Evolutionary conservation across 805 yeast genomes (phyloP).

Genomic region (Saturnispora sanitii): DNA sequence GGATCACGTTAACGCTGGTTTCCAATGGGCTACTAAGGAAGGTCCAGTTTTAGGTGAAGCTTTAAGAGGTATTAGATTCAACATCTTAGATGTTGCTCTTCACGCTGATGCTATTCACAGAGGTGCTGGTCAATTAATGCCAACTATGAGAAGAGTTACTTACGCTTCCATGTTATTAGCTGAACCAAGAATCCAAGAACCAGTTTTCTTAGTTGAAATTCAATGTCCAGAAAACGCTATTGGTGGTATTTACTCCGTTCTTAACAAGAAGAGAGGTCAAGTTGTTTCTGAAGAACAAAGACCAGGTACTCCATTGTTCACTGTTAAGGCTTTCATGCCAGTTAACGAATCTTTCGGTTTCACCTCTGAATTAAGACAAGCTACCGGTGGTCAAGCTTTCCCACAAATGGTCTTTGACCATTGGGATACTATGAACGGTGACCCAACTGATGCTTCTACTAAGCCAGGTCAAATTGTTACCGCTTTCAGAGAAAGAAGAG

Average conservation of each 20-base stretch:
- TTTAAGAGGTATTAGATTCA: constrained; percentile 92
- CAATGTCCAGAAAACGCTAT: constrained; percentile 99
- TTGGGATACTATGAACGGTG: constrained; percentile 88
- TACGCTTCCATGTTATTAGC: constrained; percentile 97
- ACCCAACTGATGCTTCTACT: constrained; percentile 78
- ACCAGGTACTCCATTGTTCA: constrained; percentile 99
- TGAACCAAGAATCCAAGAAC: constrained; percentile 98
- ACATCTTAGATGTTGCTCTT: constrained; percentile 97
- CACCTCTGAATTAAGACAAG: constrained; percentile 99
- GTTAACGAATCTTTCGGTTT: constrained; percentile 99
- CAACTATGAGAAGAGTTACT: constrained; percentile 99
- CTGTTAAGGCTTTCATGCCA: constrained; percentile 99
- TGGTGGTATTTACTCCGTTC: constrained; percentile 99
- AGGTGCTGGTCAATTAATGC: constrained; percentile 99
- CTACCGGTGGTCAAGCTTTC: constrained; percentile 99
- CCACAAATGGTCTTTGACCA: constrained; percentile 99
- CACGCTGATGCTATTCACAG: constrained; percentile 99
- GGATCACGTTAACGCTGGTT: constrained; percentile 99
- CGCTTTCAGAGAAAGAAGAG: constrained; percentile 83
- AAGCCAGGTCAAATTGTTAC: constrained; percentile 53
- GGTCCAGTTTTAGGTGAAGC: constrained; percentile 98
- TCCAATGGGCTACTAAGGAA: constrained; percentile 99
- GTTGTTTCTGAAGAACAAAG: constrained; percentile 98
- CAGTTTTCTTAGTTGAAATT: constrained; percentile 97
- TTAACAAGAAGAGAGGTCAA: constrained; percentile 99